Evolutionary conservation across 768 basidiomycete species (phyloP).

Genomic region (Leucosporidium scottii): DNA sequence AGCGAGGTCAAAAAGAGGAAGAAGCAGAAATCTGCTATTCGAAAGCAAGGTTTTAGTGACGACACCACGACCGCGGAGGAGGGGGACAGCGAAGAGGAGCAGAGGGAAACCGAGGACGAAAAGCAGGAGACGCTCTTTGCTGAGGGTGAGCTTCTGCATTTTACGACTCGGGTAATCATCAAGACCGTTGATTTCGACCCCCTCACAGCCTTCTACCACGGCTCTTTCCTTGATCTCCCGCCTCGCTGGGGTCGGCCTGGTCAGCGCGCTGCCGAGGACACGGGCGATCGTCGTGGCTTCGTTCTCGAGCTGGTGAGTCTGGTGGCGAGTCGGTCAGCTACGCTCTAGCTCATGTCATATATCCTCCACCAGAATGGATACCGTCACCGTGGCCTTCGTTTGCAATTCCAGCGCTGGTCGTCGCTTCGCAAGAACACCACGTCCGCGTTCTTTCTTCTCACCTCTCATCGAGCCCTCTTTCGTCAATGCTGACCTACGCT

Average conservation of each 20-base stretch:
- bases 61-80: not conserved
- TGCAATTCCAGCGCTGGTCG: too few species aligned
- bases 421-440: too few species aligned
- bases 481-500: too few species aligned
- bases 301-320: constrained; percentile 5
- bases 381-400: too few species aligned
- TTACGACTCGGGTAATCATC: too few species aligned
- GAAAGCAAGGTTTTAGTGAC: not conserved
- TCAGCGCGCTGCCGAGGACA: not conserved
- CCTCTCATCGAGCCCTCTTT: too few species aligned
- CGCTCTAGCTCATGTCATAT: too few species aligned
- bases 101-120: not conserved
- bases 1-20: not conserved
- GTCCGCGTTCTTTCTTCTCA: too few species aligned
- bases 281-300: not conserved
- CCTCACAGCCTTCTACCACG: not conserved
- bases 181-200: too few species aligned
- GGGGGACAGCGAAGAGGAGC: not conserved
- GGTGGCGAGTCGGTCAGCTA: too few species aligned
- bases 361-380: too few species aligned
- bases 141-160: not conserved
- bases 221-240: not conserved
- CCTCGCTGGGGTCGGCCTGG: not conserved
- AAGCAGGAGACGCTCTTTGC: constrained; percentile 4
- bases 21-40: not conserved